phyloP scores from a whole-genome alignment of 345 rosid genomes.

The Citrus maxima region DNA sequence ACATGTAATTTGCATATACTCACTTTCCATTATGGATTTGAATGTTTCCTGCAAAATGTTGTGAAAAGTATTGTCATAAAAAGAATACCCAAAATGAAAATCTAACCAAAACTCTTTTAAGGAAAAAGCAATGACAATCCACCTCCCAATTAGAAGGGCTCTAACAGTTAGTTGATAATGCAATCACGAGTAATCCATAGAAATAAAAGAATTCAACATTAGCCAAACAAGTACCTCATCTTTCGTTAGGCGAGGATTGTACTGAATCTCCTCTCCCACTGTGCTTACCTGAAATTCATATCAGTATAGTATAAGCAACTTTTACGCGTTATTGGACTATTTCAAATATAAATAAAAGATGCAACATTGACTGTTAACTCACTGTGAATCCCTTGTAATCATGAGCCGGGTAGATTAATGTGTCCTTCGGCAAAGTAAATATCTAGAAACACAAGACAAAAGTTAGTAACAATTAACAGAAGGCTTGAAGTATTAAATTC shows the following conservation, averaged over 20 bases:
- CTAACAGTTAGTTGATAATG: neutral
- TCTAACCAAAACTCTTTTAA: neutral
- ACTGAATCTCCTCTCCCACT: constrained; percentile 81
- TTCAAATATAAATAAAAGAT: neutral
- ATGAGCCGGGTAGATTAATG: constrained; percentile 87
- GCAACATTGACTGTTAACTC: constrained; percentile 22
- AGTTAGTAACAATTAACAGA: neutral
- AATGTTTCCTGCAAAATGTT: constrained; percentile 64
- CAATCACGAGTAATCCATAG: neutral
- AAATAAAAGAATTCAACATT: constrained; percentile 1
- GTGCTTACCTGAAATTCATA: constrained; percentile 67
- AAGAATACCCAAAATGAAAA: neutral
- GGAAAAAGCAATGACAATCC: neutral
- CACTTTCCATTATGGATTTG: constrained; percentile 78
- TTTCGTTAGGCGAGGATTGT: constrained; percentile 78
- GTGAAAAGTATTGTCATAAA: neutral
- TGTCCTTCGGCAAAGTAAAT: constrained; percentile 78
- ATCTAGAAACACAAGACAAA: constrained; percentile 47
- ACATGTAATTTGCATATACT: constrained; percentile 20
- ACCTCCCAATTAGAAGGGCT: neutral
- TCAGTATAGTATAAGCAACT: constrained; percentile 6
- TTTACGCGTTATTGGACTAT: constrained; percentile 2
- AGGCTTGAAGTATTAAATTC: neutral
- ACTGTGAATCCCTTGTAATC: constrained; percentile 92
- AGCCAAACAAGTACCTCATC: constrained; percentile 52